These are phyloP conservation scores for Monilinia fructigena DNA, from an alignment of 2,329 filamentous ascomycete species.

Conservation along the genomic window DNA sequence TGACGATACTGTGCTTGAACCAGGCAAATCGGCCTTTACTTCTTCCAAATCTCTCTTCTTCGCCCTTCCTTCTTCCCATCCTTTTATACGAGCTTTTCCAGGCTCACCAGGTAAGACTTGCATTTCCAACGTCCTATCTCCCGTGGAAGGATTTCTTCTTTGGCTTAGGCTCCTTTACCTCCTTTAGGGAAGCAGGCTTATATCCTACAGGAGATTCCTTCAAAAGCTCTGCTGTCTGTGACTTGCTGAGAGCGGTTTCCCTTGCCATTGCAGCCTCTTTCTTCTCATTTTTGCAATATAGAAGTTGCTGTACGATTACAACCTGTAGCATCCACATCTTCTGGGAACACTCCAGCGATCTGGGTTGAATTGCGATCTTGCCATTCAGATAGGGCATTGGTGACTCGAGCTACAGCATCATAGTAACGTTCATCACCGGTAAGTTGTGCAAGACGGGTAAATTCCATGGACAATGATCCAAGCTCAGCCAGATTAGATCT, in stretches of 20 bases:
- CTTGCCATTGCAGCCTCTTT: slow-evolving; percentile 19
- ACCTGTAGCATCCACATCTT: slow-evolving; percentile 73
- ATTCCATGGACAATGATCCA: slow-evolving; percentile 81
- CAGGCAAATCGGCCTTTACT: background rate
- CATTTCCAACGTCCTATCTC: slow-evolving; percentile 33
- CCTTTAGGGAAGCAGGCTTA: slow-evolving; percentile 29
- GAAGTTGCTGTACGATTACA: slow-evolving; percentile 53
- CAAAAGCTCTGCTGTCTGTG: slow-evolving; percentile 24
- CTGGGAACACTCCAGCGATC: slow-evolving; percentile 78
- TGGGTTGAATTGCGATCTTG: slow-evolving; percentile 63
- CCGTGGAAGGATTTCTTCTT: slow-evolving; percentile 29
- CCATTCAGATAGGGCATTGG: slow-evolving; percentile 71
- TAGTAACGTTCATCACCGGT: slow-evolving; percentile 82
- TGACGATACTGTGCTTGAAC: slow-evolving; percentile 12
- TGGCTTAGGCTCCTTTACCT: slow-evolving; percentile 30
- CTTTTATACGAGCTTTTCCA: slow-evolving; percentile 32
- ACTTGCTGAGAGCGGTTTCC: slow-evolving; percentile 21
- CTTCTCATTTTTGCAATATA: background rate
- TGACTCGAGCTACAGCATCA: slow-evolving; percentile 84
- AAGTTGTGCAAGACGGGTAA: slow-evolving; percentile 83
- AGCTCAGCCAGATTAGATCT: slow-evolving; percentile 54
- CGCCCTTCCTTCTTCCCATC: slow-evolving; percentile 32
- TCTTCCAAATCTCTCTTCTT: slow-evolving; percentile 27
- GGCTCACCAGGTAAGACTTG: slow-evolving; percentile 35
- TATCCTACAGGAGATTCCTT: slow-evolving; percentile 37